Evolutionary conservation across 805 yeast genomes (phyloP), one percentile per base, ranked within the genome.

Genomic region (Ogataea nitratoaversa): DNA sequence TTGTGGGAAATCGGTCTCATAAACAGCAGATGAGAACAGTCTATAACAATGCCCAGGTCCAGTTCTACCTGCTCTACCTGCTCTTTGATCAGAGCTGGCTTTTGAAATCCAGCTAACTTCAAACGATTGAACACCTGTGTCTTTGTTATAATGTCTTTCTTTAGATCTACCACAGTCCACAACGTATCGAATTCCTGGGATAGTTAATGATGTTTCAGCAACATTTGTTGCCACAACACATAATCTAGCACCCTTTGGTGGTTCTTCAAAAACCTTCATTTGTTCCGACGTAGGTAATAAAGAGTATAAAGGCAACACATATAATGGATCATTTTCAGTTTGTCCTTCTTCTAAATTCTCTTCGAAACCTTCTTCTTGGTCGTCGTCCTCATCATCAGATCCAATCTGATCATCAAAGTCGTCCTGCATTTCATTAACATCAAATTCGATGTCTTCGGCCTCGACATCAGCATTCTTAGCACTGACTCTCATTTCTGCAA

Each of bases 41-140:
- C 99, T 70, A 60, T 93, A 93, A 60, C 96, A 87, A 56, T 93
- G 98, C 43, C 99, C 99, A 0, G 99, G 97, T 0, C 98, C 99
- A 0, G 96, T 90, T 73, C 98, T 82, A 59, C 97, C 98, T 37
- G 98, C 98, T 70, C 98, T 81, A 57, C 98, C 98, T 16, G 95
- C 67, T 67, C 99, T 76, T 68, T 93, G 99, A 50, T 79, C 93
- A 0, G 98, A 91, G 43, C 95, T 84, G 2, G 99, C 99, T 54
- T 93, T 89, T 34, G 95, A 84, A 4, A 90, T 71, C 97, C 97
- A 93, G 40, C 78, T 84, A 36, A 93, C 73, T 55, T 86, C 93
- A 63, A 84, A 95, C 44, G 95, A 84, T 63, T 91, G 98, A 25
- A 93, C 95, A 3, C 95, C 95, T 11, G 88, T 85, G 23, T 78